phyloP scores from a whole-genome alignment of 1,284 basidiomycete species.

The Apiotrichum gamsii region DNA sequence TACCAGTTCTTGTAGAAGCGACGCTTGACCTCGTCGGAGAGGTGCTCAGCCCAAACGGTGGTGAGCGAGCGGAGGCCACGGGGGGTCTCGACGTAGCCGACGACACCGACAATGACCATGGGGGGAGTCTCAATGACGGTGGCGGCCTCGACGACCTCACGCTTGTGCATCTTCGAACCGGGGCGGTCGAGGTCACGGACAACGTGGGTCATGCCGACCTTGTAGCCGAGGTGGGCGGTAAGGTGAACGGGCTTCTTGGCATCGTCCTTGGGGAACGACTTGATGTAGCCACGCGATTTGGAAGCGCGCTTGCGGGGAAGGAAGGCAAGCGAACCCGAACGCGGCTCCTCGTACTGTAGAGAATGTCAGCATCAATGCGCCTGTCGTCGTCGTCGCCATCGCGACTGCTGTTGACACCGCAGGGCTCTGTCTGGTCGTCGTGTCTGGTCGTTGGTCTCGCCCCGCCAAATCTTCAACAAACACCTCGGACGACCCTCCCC shows the following conservation, averaged over 20 bases:
- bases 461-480: conserved; percentile 1
- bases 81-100: conserved; percentile 99
- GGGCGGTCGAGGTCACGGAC: conserved; percentile 99
- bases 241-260: conserved; percentile 98
- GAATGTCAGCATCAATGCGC: conserved; percentile 9
- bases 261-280: conserved; percentile 99
- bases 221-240: conserved; percentile 98
- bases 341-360: conserved; percentile 82
- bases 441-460: no score
- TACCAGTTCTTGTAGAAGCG: conserved; percentile 99
- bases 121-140: conserved; percentile 96
- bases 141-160: conserved; percentile 98
- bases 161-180: conserved; percentile 99
- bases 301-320: conserved; percentile 89
- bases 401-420: neutral
- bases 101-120: conserved; percentile 94
- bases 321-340: conserved; percentile 76
- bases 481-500: no score
- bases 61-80: conserved; percentile 85
- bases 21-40: conserved; percentile 82
- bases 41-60: conserved; percentile 63
- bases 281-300: conserved; percentile 94
- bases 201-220: conserved; percentile 99
- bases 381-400: neutral
- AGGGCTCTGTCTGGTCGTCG: neutral